Evolutionary conservation across 2,329 filamentous ascomycete genomes (phyloP).

Genomic region (Hyphodiscus sp.): DNA sequence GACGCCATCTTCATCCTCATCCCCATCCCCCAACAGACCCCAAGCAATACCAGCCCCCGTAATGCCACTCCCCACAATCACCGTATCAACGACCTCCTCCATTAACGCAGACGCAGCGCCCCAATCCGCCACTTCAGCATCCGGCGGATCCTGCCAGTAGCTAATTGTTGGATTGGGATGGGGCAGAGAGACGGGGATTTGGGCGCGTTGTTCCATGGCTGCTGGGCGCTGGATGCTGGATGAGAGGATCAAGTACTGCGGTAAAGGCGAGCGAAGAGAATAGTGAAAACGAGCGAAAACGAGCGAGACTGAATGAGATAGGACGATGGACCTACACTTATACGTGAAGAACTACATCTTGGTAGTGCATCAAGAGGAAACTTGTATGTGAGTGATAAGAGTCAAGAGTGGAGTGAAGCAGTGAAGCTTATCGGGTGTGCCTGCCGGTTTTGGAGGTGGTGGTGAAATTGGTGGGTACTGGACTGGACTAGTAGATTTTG

Average conservation of each 20-base stretch:
- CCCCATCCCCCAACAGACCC: slow-evolving; percentile 23
- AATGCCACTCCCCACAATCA: slow-evolving; percentile 23
- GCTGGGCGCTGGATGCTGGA: not conserved
- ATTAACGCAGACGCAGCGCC: slow-evolving; percentile 19
- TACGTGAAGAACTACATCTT: no score
- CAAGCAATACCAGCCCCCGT: slow-evolving; percentile 18
- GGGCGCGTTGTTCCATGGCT: slow-evolving; percentile 18
- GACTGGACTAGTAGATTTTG: no score
- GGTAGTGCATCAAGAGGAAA: no score
- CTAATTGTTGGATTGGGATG: slow-evolving; percentile 25
- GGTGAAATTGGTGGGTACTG: slow-evolving; percentile 1
- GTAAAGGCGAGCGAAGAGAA: not conserved
- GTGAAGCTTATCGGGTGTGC: not conserved
- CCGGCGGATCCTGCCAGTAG: slow-evolving; percentile 32
- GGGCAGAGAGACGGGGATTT: slow-evolving; percentile 26
- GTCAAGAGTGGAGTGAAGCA: slow-evolving; percentile 6
- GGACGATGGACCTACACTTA: no score
- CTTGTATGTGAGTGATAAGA: not conserved
- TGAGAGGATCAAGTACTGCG: not conserved
- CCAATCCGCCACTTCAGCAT: slow-evolving; percentile 26
- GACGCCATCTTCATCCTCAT: not conserved
- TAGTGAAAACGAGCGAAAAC: no score
- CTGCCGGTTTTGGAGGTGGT: slow-evolving; percentile 11
- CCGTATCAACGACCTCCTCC: slow-evolving; percentile 8
- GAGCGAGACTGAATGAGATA: no score